These are phyloP conservation scores for Pulveroboletus sp. DNA, from an alignment of 768 basidiomycete species.

Conservation along the genomic window DNA sequence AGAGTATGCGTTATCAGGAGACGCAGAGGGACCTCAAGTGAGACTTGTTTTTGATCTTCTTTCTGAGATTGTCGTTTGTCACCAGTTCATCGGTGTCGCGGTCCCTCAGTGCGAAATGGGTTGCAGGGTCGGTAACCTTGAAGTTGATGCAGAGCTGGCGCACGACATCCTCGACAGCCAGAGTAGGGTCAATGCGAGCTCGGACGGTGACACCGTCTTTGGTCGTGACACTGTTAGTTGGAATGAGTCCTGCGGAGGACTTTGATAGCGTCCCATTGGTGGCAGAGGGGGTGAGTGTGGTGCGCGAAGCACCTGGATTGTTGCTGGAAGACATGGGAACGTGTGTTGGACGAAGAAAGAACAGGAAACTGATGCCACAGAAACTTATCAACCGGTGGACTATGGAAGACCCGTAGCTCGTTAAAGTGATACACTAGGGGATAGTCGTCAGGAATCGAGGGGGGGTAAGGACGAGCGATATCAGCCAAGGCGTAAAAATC, in stretches of 20 bases:
- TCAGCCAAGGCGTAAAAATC: conserved; percentile 42
- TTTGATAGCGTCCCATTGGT: conserved; percentile 35
- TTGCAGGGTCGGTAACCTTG: conserved; percentile 68
- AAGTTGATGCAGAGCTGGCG: conserved; percentile 78
- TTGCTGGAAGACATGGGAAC: conserved; percentile 25
- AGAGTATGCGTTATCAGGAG: not conserved
- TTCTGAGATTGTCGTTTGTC: conserved; percentile 80
- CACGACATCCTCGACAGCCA: conserved; percentile 81
- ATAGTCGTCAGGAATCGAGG: conserved; percentile 4
- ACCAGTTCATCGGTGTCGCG: conserved; percentile 73
- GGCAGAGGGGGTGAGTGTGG: conserved; percentile 23
- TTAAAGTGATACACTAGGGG: not conserved
- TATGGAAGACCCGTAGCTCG: not conserved
- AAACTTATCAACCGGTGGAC: not conserved
- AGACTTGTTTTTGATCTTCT: conserved; percentile 73
- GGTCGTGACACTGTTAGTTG: conserved; percentile 81
- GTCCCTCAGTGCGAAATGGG: conserved; percentile 74
- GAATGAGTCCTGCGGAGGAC: conserved; percentile 50
- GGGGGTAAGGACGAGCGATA: not conserved
- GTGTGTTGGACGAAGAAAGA: not conserved
- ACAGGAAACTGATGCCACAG: not conserved
- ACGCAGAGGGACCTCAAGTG: conserved; percentile 61
- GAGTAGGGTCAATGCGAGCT: conserved; percentile 78
- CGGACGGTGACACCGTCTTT: conserved; percentile 71
- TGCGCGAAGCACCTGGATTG: conserved; percentile 30